Evolutionary conservation across 2,329 filamentous ascomycete species (phyloP), one percentile per base, ranked within the genome.

Genomic region (Bisporella sp.): DNA sequence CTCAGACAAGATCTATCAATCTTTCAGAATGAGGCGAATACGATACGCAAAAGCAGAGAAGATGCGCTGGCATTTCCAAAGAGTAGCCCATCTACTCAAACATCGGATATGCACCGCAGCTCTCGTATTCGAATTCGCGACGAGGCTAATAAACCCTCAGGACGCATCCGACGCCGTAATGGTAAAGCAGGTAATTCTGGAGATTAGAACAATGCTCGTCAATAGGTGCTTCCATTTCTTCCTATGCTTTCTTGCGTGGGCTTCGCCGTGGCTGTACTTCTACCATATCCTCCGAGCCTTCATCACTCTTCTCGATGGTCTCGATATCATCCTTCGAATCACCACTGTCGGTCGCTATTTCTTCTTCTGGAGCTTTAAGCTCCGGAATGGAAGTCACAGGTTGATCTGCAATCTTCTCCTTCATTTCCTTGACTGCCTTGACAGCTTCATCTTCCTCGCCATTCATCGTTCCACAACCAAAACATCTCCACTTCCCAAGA

Each of bases 401-500:
- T 4, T 12, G 8, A 9, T 45, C 30, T 8, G 13, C 30, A 11
- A 45, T 45, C 42, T 11, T 45, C 43, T 62, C 55, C 46, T 63
- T 63, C 50, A 62, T 62, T 49, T 63, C 58, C 48, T 71, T 68
- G 28, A 89, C 79, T 61, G 86, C 81, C 41, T 79, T 78, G 45
- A 92, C 74, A 47, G 92, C 84, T 65, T 92, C 87, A 54, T 85
- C 87, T 60, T 89, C 81, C 61, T 87, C 81, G 0, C 92, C 92
- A 65, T 99, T 99, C 71, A 78, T 77, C 1, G 81, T 75, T 7
- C 85, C 84, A 63, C 93, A 99, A n/a, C 81, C 81, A 65, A 88
- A 86, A 68, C 93, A 99, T 53, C 84, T 82, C 93, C 93, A 99
- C 54, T 76, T 75, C 2, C 92, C 93, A 1, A 99, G 63, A 47